These are phyloP conservation scores for Gypsophila paniculata DNA, from an alignment of 179 eudicot species.

Conservation along the genomic window DNA sequence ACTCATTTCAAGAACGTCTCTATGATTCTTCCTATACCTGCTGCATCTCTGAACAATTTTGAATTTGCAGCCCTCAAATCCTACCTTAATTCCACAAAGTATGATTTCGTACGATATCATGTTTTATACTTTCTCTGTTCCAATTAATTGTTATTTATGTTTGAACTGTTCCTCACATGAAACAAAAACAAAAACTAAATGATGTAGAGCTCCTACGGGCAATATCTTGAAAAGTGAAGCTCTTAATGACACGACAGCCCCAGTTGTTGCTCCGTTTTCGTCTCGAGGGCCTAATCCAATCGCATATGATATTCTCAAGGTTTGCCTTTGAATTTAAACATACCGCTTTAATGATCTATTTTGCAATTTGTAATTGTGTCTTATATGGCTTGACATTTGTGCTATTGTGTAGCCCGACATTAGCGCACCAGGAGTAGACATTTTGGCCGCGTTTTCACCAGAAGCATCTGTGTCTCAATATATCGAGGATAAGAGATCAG, in stretches of 20 bases:
- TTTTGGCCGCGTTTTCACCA: slow-evolving; percentile 28
- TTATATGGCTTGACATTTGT: not conserved
- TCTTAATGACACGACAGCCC: slow-evolving; percentile 31
- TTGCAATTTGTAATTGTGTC: not conserved
- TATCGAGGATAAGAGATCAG: no score
- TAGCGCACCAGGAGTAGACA: slow-evolving; percentile 30
- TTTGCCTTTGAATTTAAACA: not conserved
- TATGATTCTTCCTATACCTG: slow-evolving; percentile 25
- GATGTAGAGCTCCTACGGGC: no score
- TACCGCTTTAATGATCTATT: no score
- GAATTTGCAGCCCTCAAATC: slow-evolving; percentile 18
- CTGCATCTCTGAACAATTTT: slow-evolving; percentile 12
- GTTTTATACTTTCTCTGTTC: not conserved
- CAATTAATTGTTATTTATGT: not conserved
- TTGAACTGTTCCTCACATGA: no score
- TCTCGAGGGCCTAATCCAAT: slow-evolving; percentile 44
- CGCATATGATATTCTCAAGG: slow-evolving; percentile 44
- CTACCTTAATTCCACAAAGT: slow-evolving; percentile 36
- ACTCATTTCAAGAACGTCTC: not conserved
- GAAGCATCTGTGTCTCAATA: not conserved
- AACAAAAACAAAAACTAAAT: no score
- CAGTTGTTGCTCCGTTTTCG: slow-evolving; percentile 45
- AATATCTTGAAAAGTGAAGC: slow-evolving; percentile 28
- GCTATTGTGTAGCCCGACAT: slow-evolving; percentile 27
- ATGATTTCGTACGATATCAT: not conserved